A percentile compares a stretch with the other conserved stretches of the same genome.
These are phyloP conservation scores for Trypanosoma avium DNA, from an alignment of 208 protist genomes.

Conservation along the genomic window DNA sequence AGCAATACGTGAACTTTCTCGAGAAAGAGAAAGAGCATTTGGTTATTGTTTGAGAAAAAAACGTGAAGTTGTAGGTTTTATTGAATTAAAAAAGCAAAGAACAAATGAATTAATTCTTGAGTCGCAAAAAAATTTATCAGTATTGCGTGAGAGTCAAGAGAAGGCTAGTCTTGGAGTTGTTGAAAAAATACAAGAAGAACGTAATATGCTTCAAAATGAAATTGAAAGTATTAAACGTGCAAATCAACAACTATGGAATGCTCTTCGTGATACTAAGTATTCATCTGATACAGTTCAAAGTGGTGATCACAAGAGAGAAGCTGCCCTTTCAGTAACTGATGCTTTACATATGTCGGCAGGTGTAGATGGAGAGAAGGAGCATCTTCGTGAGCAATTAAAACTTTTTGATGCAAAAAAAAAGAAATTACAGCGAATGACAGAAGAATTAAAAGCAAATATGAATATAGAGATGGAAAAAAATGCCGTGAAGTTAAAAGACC, in stretches of 20 bases:
- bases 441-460: conserved; percentile 48
- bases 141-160: conserved; percentile 51
- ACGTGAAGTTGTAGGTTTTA: conserved; percentile 54
- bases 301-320: conserved; percentile 40
- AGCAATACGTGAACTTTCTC: conserved; percentile 72
- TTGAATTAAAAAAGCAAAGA: conserved; percentile 75
- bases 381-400: conserved; percentile 65
- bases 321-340: conserved; percentile 44
- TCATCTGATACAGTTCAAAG: conserved; percentile 31
- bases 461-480: conserved; percentile 55
- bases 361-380: conserved; percentile 53
- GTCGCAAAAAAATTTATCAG: conserved; percentile 43
- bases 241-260: conserved; percentile 52
- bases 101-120: conserved; percentile 60
- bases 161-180: conserved; percentile 40
- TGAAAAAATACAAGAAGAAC: conserved; percentile 70
- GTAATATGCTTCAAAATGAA: conserved; percentile 52
- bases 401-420: conserved; percentile 51
- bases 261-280: conserved; percentile 58
- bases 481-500: conserved; percentile 50
- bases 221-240: conserved; percentile 54
- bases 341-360: conserved; percentile 38
- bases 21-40: conserved; percentile 65
- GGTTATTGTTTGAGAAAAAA: conserved; percentile 63
- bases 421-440: conserved; percentile 47